A percentile compares a stretch with the other conserved stretches of the same genome.
Evolutionary conservation across 768 basidiomycete species (phyloP).

Genomic region (Amylocystis lapponica): DNA sequence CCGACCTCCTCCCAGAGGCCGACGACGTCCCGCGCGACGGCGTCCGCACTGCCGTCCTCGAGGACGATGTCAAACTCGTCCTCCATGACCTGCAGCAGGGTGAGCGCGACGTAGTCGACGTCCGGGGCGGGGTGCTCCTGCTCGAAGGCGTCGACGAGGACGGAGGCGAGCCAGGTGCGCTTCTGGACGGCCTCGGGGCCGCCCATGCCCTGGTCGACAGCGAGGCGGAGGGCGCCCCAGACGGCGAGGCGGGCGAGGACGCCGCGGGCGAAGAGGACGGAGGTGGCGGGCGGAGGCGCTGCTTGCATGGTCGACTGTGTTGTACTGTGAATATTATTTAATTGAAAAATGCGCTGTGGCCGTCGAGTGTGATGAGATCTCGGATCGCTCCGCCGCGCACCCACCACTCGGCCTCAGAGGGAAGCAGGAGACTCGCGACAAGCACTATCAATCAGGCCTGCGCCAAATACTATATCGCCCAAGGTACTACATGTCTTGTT

Average conservation of each 20-base stretch:
- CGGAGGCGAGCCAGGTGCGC: slow-evolving; percentile 79
- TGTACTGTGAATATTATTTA: too few relatives aligned
- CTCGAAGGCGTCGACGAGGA: slow-evolving; percentile 77
- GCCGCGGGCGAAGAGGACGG: slow-evolving; percentile 80
- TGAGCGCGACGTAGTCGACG: slow-evolving; percentile 72
- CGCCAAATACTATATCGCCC: too few relatives aligned
- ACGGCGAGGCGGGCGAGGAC: slow-evolving; percentile 73
- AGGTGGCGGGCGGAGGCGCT: slow-evolving; percentile 34
- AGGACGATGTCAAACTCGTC: slow-evolving; percentile 84
- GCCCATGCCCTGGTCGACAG: slow-evolving; percentile 84
- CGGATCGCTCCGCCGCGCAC: too few relatives aligned
- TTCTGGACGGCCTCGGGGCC: slow-evolving; percentile 67
- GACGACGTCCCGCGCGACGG: slow-evolving; percentile 69
- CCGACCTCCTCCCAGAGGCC: slow-evolving; percentile 55
- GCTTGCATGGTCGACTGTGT: slow-evolving; percentile 13
- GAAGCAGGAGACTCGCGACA: too few relatives aligned
- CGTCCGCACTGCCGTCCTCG: slow-evolving; percentile 79
- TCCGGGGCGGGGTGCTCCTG: slow-evolving; percentile 45
- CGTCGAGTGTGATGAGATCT: too few relatives aligned
- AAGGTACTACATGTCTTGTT: too few relatives aligned
- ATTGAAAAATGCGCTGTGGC: too few relatives aligned
- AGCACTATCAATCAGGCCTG: too few relatives aligned
- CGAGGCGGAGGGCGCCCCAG: slow-evolving; percentile 85
- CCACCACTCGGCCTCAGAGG: too few relatives aligned
- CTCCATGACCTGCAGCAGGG: slow-evolving; percentile 75